phyloP scores from a whole-genome alignment of 2,329 filamentous ascomycete species.

The Diaporthe aspalathi region DNA sequence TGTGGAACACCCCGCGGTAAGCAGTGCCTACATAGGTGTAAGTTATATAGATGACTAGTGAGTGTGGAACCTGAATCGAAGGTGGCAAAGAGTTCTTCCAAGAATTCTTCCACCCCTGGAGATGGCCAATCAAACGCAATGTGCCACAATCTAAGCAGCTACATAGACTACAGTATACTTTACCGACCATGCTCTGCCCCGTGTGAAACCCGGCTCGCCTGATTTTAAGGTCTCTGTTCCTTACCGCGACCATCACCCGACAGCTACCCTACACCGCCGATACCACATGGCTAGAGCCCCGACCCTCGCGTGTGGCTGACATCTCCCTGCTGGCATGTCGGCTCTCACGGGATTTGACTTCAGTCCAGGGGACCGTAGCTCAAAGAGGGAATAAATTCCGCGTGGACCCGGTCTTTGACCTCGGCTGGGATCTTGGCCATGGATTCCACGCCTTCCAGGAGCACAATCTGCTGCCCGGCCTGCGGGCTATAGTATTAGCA shows the following conservation, averaged over 20 bases:
- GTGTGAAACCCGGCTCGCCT: neutral
- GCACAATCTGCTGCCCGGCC: constrained; percentile 40
- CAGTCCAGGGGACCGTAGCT: constrained; percentile 40
- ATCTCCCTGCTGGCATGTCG: neutral
- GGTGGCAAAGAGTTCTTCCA: no score
- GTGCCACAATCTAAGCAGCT: neutral
- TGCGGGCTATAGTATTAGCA: neutral
- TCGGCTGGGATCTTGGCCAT: constrained; percentile 39
- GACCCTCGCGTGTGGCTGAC: neutral
- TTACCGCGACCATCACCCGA: neutral
- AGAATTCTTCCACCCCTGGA: neutral
- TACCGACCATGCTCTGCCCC: no score
- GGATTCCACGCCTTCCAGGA: constrained; percentile 39
- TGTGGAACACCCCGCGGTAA: no score
- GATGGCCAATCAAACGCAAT: neutral
- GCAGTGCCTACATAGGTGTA: no score
- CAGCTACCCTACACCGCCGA: neutral
- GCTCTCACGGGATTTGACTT: neutral
- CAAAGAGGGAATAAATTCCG: constrained; percentile 37
- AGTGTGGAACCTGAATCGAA: neutral
- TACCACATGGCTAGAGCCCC: neutral
- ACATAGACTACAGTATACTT: no score
- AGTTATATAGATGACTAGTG: neutral
- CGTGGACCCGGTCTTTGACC: constrained; percentile 39
- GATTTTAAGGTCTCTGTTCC: neutral